Evolutionary conservation across 805 yeast genomes (phyloP).

Genomic region (Candida pseudofarinosa): DNA sequence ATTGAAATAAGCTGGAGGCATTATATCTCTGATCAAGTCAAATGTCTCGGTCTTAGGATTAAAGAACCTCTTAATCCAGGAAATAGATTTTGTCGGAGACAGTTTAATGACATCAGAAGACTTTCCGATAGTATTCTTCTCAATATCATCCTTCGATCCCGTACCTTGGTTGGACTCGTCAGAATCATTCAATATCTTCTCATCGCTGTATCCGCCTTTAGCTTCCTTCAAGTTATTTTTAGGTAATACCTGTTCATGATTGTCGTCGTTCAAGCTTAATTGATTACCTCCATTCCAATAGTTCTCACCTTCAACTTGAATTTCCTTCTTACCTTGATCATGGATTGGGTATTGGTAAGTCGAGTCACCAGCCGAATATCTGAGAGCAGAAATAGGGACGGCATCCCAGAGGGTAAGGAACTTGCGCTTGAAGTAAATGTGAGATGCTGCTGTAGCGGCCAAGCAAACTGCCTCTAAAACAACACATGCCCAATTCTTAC

Average conservation of each 20-base stretch:
- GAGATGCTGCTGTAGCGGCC: slow-evolving; percentile 55
- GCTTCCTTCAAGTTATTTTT: slow-evolving; percentile 14
- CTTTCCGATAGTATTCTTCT: background rate
- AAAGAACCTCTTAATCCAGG: slow-evolving; percentile 39
- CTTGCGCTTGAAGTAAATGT: slow-evolving; percentile 52
- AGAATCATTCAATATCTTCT: background rate
- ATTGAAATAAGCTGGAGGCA: slow-evolving; percentile 42
- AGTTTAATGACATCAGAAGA: background rate
- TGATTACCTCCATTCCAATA: slow-evolving; percentile 44
- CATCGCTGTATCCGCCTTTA: slow-evolving; percentile 17
- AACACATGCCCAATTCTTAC: slow-evolving; percentile 75
- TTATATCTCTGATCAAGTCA: slow-evolving; percentile 36
- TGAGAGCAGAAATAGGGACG: slow-evolving; percentile 65
- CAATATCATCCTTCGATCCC: slow-evolving; percentile 4
- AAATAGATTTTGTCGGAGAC: slow-evolving; percentile 14
- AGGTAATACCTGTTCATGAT: slow-evolving; percentile 18
- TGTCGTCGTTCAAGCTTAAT: slow-evolving; percentile 25
- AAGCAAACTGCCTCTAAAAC: slow-evolving; percentile 62
- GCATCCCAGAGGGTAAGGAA: slow-evolving; percentile 63
- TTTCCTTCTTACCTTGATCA: slow-evolving; percentile 64
- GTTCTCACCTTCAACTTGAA: slow-evolving; percentile 47
- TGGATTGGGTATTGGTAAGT: slow-evolving; percentile 51
- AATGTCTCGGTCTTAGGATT: slow-evolving; percentile 47
- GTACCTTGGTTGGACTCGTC: background rate
- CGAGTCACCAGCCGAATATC: slow-evolving; percentile 41